Conservation (phyloP, 2,329 filamentous ascomycete genomes). For the Parafenestella ontariensis region DNA sequence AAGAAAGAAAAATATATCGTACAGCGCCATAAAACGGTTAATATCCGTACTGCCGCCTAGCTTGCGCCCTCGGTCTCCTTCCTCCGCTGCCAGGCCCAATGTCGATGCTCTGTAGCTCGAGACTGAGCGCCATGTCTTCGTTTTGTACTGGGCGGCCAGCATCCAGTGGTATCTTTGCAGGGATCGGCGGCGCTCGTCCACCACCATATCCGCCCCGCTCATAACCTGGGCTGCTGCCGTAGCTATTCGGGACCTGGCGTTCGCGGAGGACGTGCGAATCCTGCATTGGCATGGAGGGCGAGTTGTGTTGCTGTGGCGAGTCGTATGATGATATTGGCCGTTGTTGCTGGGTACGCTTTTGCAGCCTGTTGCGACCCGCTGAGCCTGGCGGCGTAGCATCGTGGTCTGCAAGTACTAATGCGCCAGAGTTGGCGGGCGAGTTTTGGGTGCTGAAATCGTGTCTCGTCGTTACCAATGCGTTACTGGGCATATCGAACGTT, state of each 20-base stretch:
- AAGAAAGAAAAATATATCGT: neutral
- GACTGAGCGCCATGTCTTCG: conserved; percentile 66
- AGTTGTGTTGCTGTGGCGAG: conserved; percentile 15
- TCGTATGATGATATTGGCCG: conserved; percentile 19
- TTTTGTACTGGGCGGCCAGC: conserved; percentile 21
- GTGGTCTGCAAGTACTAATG: conserved; percentile 34
- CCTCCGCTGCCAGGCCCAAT: conserved; percentile 47
- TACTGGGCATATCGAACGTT: conserved; percentile 34
- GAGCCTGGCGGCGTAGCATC: conserved; percentile 23
- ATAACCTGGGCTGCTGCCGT: conserved; percentile 39
- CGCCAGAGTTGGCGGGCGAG: conserved; percentile 20
- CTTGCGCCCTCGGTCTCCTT: conserved; percentile 19
- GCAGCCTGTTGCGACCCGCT: conserved; percentile 33
- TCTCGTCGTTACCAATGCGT: conserved; percentile 39
- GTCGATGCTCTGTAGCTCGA: conserved; percentile 69
- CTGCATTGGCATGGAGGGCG: conserved; percentile 22
- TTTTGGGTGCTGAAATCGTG: conserved; percentile 32
- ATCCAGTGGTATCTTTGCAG: conserved; percentile 71
- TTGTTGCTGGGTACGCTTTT: conserved; percentile 37
- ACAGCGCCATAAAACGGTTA: conserved; percentile 1
- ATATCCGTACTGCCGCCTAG: conserved; percentile 21
- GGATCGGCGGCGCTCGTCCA: conserved; percentile 64
- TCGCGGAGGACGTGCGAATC: conserved; percentile 43
- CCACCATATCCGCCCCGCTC: conserved; percentile 14
- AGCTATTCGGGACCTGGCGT: conserved; percentile 42